Evolutionary conservation across 1,284 basidiomycete species (phyloP).

Genomic region (Hypsizygus ulmarius): DNA sequence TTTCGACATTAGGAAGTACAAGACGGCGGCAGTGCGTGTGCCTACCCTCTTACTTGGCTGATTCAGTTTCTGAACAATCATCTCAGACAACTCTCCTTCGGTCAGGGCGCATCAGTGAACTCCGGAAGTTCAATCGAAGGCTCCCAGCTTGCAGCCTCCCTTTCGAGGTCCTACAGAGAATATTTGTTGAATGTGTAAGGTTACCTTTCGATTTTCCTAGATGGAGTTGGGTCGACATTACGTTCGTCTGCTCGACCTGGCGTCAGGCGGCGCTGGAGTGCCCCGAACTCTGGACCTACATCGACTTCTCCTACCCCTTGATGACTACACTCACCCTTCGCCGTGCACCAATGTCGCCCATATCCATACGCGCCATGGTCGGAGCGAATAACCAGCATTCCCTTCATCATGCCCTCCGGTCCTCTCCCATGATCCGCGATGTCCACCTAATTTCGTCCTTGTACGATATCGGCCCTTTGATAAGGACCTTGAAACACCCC

Average conservation of each 20-base stretch:
- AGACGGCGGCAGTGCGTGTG: constrained; percentile 17
- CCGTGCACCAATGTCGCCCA: constrained; percentile 29
- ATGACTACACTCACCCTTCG: constrained; percentile 29
- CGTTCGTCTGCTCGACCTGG: constrained; percentile 37
- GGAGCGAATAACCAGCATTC: constrained; percentile 27
- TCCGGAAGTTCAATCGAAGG: constrained; percentile 23
- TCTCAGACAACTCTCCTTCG: constrained; percentile 25
- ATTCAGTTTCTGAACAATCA: constrained; percentile 3
- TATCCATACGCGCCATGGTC: constrained; percentile 30
- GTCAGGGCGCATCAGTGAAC: constrained; percentile 22
- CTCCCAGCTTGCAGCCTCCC: constrained; percentile 26
- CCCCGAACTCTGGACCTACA: constrained; percentile 31
- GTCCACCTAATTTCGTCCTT: constrained; percentile 32
- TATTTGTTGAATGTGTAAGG: constrained; percentile 20
- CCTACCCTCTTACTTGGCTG: not conserved
- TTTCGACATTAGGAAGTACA: constrained; percentile 19
- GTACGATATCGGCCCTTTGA: constrained; percentile 30
- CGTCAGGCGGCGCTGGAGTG: constrained; percentile 29
- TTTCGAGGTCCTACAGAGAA: constrained; percentile 21
- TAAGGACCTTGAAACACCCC: constrained; percentile 31
- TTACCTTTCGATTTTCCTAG: constrained; percentile 9
- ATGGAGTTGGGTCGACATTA: constrained; percentile 35
- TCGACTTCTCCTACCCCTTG: constrained; percentile 36
- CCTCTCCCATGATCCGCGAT: constrained; percentile 31
- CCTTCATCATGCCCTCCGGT: constrained; percentile 31